Evolutionary conservation across 192 early-diverging fungal species (phyloP), one percentile per base, ranked within the genome.

Genomic region (Mortierella antarctica): DNA sequence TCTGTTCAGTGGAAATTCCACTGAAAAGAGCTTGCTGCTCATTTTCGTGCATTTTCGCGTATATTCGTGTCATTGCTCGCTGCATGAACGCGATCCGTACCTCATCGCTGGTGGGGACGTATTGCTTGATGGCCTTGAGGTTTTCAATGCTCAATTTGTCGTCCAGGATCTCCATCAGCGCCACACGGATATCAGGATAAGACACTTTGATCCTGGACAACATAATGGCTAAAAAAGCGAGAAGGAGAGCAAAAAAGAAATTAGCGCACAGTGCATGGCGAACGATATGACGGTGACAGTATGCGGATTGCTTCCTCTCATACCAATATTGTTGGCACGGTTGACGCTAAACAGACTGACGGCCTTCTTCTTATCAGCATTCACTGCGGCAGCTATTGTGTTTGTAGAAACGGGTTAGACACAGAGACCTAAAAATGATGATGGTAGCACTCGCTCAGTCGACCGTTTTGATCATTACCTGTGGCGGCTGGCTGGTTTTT

Each of bases 241-340:
- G 7, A 11, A 62, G 10, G 20, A 48, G 21, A 13, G 1, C 17
- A 5, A 8, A 47, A 47, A 21, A 48, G 2, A 14, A 2, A 50
- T 14, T 1, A 67, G 0, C 4, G 13, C 17, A 20, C 41, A 44
- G 54, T 55, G 4, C 8, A 55, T 12, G 17, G 50, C 10, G 21
- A 20, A 57, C 56, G 11, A 23, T 57, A 57, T 21, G 17, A 59
- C 1, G 8, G 13, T 1, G 31, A 59, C 10, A 10, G 10, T 66
- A 12, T 1, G 50, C 13, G 31, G 3, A 12, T 44, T 50, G 17
- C 18, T 23, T 18, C 5, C 31, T 20, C 20, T 15, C 60, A 69
- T 81, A 84, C 85, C 85, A 62, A 89, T 89, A 47, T 89, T 89
- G 71, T 89, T 89, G 18, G 88, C 86, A 2, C 88, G 83, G 64